A percentile compares a stretch with the other conserved stretches of the same genome.
Conservation (phyloP, 768 basidiomycete species). For the Pleurotus salmoneostramineus region DNA sequence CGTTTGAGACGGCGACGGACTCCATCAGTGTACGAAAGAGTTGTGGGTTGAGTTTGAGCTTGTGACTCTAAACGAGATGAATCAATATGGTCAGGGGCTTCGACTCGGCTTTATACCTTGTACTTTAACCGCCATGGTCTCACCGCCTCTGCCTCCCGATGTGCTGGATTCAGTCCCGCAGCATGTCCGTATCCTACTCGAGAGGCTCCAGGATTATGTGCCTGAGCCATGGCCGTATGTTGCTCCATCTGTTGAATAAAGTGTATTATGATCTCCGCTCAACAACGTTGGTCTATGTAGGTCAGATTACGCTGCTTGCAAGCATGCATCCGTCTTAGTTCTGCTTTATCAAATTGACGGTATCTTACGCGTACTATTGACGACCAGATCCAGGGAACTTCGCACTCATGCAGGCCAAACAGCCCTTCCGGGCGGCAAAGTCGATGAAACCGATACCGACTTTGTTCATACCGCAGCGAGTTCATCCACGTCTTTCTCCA, state of each 20-base stretch:
- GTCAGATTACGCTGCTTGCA: constrained; percentile 19
- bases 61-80: too few species aligned
- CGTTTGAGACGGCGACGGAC: not conserved
- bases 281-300: not conserved
- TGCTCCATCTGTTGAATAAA: not conserved
- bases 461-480: constrained; percentile 75
- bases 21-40: too few species aligned
- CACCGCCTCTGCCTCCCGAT: not conserved
- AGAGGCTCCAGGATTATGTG: not conserved
- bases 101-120: too few species aligned
- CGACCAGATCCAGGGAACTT: constrained; percentile 76
- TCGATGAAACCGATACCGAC: constrained; percentile 61
- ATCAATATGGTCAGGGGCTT: too few species aligned
- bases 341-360: constrained; percentile 72
- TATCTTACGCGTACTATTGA: constrained; percentile 71
- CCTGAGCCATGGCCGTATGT: constrained; percentile 5
- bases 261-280: not conserved
- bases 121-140: too few species aligned
- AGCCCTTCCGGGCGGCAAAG: constrained; percentile 79
- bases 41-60: too few species aligned
- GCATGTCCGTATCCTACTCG: not conserved
- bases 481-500: not conserved
- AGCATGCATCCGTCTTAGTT: constrained; percentile 75
- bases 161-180: not conserved
- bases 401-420: constrained; percentile 79